Percentiles rank a stretch among this genome's conserved stretches.
These are phyloP conservation scores for Passiflora organensis DNA, from an alignment of 345 rosid species.

Conservation along the genomic window DNA sequence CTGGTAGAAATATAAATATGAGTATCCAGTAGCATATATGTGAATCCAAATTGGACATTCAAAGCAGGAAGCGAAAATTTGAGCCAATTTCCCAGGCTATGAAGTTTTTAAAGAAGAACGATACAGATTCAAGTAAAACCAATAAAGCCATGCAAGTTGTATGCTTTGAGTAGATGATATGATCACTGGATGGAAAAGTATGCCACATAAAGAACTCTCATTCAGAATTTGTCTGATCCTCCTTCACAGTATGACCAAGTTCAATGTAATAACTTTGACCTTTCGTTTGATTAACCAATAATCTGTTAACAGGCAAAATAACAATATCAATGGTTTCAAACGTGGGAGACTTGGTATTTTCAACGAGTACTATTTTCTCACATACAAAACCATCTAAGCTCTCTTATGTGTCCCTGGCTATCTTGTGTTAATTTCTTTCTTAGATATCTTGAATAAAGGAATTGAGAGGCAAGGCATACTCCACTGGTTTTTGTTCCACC, in stretches of 20 bases:
- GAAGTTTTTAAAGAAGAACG: too few relatives aligned
- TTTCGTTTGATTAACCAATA: too few relatives aligned
- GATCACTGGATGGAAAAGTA: too few relatives aligned
- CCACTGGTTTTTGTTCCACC: slow-evolving; percentile 21
- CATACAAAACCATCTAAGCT: background rate
- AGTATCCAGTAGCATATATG: background rate
- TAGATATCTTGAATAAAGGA: background rate
- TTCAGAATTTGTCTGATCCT: background rate
- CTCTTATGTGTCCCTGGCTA: background rate
- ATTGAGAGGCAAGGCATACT: slow-evolving; percentile 40
- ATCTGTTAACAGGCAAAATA: background rate
- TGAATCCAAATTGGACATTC: background rate
- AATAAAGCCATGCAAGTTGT: too few relatives aligned
- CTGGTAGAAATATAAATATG: slow-evolving; percentile 9
- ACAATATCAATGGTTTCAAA: background rate
- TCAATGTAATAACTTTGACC: too few relatives aligned
- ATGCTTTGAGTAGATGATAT: too few relatives aligned
- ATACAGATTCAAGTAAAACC: too few relatives aligned
- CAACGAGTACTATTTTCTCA: too few relatives aligned
- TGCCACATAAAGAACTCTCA: background rate
- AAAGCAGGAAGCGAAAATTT: background rate
- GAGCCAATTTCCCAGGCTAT: background rate
- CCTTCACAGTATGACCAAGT: background rate
- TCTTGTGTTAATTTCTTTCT: background rate
- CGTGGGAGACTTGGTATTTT: background rate